Conservation (phyloP, 441 rosid genomes). For the Heliophila coronopifolia region DNA sequence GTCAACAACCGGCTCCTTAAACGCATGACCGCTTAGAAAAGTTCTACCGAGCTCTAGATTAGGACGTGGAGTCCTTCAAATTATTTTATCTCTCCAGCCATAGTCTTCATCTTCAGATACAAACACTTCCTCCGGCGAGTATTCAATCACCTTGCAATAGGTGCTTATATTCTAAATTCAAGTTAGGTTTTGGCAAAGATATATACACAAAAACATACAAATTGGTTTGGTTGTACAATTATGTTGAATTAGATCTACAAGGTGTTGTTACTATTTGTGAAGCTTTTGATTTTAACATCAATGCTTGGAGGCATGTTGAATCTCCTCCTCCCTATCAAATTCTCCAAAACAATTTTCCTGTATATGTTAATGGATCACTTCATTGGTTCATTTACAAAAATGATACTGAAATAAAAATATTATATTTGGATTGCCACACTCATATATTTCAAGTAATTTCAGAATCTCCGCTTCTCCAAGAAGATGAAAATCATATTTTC, state of each 20-base stretch:
- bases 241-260: neutral
- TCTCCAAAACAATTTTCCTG: neutral
- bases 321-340: neutral
- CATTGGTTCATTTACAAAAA: neutral
- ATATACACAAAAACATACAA: neutral
- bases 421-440: slow-evolving; percentile 10
- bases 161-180: no score
- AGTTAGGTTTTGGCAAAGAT: slow-evolving; percentile 6
- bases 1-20: no score
- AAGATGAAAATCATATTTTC: neutral
- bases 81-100: no score
- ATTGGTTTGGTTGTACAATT: slow-evolving; percentile 9
- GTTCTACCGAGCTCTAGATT: no score
- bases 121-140: no score
- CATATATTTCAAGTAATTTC: neutral
- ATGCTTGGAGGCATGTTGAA: slow-evolving; percentile 2
- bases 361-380: neutral
- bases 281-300: neutral
- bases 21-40: no score
- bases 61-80: no score
- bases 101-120: no score
- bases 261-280: neutral
- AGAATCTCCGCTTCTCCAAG: neutral
- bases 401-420: neutral
- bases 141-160: no score